Percentiles rank a stretch among this genome's conserved stretches.
Evolutionary conservation across 768 basidiomycete species (phyloP).

Genomic region (Russula sp.): DNA sequence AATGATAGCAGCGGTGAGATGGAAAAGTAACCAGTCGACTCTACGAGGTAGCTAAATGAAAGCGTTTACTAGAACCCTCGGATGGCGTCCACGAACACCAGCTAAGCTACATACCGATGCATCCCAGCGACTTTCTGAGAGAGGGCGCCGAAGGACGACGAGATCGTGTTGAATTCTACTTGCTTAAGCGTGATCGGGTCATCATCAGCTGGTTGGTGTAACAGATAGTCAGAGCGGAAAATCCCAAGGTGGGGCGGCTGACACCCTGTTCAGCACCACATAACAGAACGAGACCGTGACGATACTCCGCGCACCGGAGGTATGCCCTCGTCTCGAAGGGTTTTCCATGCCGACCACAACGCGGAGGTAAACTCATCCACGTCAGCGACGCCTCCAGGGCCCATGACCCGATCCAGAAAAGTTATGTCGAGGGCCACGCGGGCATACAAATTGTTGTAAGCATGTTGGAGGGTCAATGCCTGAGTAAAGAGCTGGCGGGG

Average conservation of each 20-base stretch:
- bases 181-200: conserved; percentile 63
- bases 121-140: conserved; percentile 61
- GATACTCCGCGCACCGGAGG: neutral
- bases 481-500: conserved; percentile 64
- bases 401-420: conserved; percentile 84
- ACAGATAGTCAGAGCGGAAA: conserved; percentile 91
- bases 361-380: conserved; percentile 68
- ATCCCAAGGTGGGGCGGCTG: conserved; percentile 84
- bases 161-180: conserved; percentile 98
- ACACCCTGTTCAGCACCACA: conserved; percentile 22
- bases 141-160: conserved; percentile 81
- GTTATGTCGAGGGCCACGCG: conserved; percentile 69
- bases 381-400: conserved; percentile 66
- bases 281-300: neutral
- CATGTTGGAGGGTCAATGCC: conserved; percentile 62
- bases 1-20: conserved; percentile 46
- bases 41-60: conserved; percentile 54
- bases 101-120: conserved; percentile 55
- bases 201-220: conserved; percentile 48
- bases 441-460: conserved; percentile 84
- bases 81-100: neutral
- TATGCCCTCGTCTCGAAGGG: no score
- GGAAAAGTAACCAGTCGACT: conserved; percentile 62
- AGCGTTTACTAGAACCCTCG: neutral
- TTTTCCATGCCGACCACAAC: no score